Percentiles rank a stretch among this genome's conserved stretches.
Conservation (phyloP, 305 asterid species). For the Solanum chacoense region DNA sequence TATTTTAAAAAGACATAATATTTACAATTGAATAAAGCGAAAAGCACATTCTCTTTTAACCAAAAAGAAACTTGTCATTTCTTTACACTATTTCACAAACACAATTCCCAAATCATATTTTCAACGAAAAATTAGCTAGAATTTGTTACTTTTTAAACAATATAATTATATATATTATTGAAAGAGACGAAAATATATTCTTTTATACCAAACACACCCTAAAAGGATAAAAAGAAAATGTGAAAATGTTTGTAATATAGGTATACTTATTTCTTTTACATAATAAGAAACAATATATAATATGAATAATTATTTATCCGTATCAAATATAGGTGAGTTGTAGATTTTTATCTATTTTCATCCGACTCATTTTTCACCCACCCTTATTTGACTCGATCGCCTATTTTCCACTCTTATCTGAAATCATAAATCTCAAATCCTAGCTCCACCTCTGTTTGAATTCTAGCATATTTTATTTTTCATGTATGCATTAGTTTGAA, state of each 20-base stretch:
- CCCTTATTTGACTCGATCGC: background rate
- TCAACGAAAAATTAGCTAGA: background rate
- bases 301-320: background rate
- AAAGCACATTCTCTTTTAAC: background rate
- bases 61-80: too few relatives aligned
- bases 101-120: background rate
- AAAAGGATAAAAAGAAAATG: background rate
- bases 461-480: too few relatives aligned
- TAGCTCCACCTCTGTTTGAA: too few relatives aligned
- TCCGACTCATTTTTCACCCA: background rate
- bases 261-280: background rate
- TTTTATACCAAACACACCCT: background rate
- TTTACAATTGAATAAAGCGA: background rate
- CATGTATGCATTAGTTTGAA: too few relatives aligned
- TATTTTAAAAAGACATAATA: too few relatives aligned
- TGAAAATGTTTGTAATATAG: background rate
- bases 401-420: too few relatives aligned
- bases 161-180: too few relatives aligned
- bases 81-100: too few relatives aligned
- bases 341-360: background rate
- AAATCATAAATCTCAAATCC: background rate
- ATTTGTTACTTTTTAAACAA: background rate
- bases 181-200: too few relatives aligned
- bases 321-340: background rate
- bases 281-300: too few relatives aligned